Evolutionary conservation across 306 rosid species (phyloP), one percentile per base, ranked within the genome.

Genomic region (Canavalia ensiformis): DNA sequence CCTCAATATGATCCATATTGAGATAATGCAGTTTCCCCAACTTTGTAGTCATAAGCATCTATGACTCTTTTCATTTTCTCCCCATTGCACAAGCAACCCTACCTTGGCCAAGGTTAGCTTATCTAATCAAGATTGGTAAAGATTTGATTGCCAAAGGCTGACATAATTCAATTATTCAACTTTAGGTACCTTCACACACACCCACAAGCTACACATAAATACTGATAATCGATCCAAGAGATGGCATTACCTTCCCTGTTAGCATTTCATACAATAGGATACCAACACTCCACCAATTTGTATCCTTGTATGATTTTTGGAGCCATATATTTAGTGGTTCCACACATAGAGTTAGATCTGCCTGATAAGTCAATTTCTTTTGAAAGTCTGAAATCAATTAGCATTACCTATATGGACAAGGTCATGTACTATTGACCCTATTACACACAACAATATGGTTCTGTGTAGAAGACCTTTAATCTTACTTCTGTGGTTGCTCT

Each of bases 231-330:
- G 63, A 35, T 60, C 45, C 56, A 75, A 54, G 60, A 74, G 62
- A 69, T 56, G 68, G 18, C 65, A 64, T 84, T 90, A 95, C 99
- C 97, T 91, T 91, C 75, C 99, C 99, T 5, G 90, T 84, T 66
- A 95, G 89, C 99, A 95, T 95, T 86, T 95, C 99, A 86, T 75
- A 95, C 92, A 95, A 85, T 54, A 95, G 96, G 50, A 90, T 83
- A 65, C 99, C 99, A 3, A 87, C 85, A 80, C 99, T 95, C 99
- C 99, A 95, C 99, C 98, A 95, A 86, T 95, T 98, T 1, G 97
- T 92, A 37, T 93, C 96, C 86, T 95, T 95, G 91, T 80, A 95
- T 82, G 62, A 95, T 95, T 83, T 95, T 98, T 0, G 99, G 99
- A 86, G 99, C 97, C 99, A 95, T 95, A 75, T 93, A 95, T 69